Conservation (phyloP, 2,329 filamentous ascomycete genomes). For the Aspergillus fijiensis region DNA sequence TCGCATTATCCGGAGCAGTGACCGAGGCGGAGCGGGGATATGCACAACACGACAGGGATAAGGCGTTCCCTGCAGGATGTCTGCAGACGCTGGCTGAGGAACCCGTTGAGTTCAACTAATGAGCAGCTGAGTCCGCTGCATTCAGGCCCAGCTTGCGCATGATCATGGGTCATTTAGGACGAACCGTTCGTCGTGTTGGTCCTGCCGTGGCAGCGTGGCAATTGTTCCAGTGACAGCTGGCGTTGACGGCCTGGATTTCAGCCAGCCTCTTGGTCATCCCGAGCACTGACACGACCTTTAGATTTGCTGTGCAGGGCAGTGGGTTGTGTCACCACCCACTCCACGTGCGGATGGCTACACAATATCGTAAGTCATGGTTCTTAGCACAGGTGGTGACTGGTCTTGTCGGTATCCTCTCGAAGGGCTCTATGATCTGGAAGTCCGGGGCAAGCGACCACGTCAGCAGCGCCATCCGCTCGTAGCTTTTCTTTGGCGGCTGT, state of each 20-base stretch:
- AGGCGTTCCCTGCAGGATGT: neutral
- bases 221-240: neutral
- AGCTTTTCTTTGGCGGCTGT: neutral
- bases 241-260: neutral
- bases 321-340: neutral
- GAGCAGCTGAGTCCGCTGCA: neutral
- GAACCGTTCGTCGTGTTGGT: neutral
- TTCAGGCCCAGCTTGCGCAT: slow-evolving; percentile 1
- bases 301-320: neutral
- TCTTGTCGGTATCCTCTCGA: neutral
- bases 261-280: neutral
- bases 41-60: neutral
- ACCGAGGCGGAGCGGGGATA: neutral
- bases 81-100: slow-evolving; percentile 1
- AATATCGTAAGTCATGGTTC: neutral
- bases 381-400: neutral
- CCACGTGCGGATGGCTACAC: slow-evolving; percentile 1
- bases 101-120: neutral
- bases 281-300: neutral
- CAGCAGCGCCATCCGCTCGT: neutral
- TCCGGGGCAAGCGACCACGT: neutral
- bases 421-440: neutral
- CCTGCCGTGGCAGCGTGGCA: neutral
- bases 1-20: neutral
- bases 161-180: neutral